Base-by-base conservation (phyloP, 768 basidiomycete species). In the Jaapia argillacea region DNA sequence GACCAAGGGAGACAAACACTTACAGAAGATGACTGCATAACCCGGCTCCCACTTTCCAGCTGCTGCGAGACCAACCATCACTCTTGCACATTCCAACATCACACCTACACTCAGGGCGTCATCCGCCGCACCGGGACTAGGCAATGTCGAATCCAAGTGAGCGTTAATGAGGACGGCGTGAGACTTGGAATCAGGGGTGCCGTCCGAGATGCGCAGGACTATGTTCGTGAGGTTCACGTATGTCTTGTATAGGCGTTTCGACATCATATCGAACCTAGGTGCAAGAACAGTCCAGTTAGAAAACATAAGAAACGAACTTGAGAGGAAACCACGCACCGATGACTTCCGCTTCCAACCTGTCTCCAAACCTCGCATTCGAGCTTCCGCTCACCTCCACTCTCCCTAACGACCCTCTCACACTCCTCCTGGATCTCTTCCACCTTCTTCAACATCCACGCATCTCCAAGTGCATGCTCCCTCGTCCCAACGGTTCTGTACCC, bases 401-500 rank as follows among this genome's bases (percentile, higher is more conserved):
- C 53, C 24, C 57, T 56, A 5, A 73, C 69, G 23, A 76, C 60
- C 39, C 62, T 61, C 36, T 83, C 77, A 56, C 91, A 93, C 41
- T 78, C 61, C 24, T 61, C 59, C 53, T 79, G 67, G 27, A 93
- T 58, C 36, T 67, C 66, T 42, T 79, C 64, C 2, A 83, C 82
- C 53, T 82, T 75, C 37, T 74, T 63, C 18, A 81, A 55, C 72
- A 93, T 79, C 80, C 90, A 97, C 21, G 69, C 64, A 52, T 96
- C 92, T 3, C 85, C 90, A 22, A 77, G 58, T 0, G 86, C 84
- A 63, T 94, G 90, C 58, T 97, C 91, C 24, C 71, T 70, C 0
- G 92, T 91, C 1, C 94, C 94, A 6, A 94, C 87, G 0, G 87
- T 96, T 39, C 94, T 72, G 62, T 80, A 97, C 1, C 92, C 93